Evolutionary conservation across 495 filamentous ascomycete genomes (phyloP).

Genomic region (Neohortaea acidophila): DNA sequence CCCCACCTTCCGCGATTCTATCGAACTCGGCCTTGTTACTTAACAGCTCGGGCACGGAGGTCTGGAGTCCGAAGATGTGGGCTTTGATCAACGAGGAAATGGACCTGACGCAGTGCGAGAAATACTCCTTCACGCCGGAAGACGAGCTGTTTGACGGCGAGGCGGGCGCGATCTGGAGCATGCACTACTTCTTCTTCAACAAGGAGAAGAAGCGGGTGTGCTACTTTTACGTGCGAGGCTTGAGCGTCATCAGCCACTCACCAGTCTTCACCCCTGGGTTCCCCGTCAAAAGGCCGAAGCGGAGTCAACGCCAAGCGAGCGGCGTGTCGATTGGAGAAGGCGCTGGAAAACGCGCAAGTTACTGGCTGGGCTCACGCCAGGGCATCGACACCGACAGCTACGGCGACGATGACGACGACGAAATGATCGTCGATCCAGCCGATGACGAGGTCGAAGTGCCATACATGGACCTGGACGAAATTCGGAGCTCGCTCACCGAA

Average conservation of each 20-base stretch:
- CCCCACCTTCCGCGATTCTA: constrained; percentile 11
- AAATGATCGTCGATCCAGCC: constrained; percentile 1
- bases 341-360: constrained; percentile 61
- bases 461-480: constrained; percentile 14
- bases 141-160: constrained; percentile 75
- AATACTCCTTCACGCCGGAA: constrained; percentile 72
- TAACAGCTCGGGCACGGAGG: constrained; percentile 26
- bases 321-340: constrained; percentile 28
- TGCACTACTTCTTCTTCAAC: constrained; percentile 97
- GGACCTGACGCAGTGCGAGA: constrained; percentile 64
- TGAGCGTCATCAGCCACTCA: constrained; percentile 65
- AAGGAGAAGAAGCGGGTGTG: constrained; percentile 83
- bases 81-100: constrained; percentile 81
- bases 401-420: constrained; percentile 21
- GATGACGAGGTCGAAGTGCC: constrained; percentile 16
- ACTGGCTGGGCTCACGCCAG: constrained; percentile 55
- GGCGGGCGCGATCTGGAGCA: constrained; percentile 86
- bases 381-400: constrained; percentile 17
- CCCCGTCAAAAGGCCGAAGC: not conserved
- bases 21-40: constrained; percentile 17
- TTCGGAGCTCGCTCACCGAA: constrained; percentile 7
- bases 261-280: constrained; percentile 27
- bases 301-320: constrained; percentile 1
- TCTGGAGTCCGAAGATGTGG: constrained; percentile 84
- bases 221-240: constrained; percentile 76